phyloP scores from a whole-genome alignment of 2,329 filamentous ascomycete genomes.

The Diaporthe sp. region DNA sequence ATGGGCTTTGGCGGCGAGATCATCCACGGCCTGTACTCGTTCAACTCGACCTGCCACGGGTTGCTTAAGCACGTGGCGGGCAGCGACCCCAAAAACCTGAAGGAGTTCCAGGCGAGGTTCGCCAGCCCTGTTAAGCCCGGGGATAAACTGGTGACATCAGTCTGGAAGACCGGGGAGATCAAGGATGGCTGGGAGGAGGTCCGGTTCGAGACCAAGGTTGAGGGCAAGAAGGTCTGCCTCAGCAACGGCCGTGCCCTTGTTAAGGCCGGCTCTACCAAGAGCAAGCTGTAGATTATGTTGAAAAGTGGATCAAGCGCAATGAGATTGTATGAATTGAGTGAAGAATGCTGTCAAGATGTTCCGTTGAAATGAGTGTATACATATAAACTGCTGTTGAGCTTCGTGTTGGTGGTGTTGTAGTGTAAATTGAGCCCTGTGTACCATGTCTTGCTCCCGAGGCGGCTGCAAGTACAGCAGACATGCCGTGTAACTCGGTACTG shows the following conservation, averaged over 20 bases:
- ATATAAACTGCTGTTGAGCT: background rate
- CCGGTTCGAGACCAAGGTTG: constrained; percentile 81
- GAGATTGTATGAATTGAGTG: background rate
- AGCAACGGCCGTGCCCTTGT: constrained; percentile 89
- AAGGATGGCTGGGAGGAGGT: constrained; percentile 84
- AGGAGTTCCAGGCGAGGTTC: constrained; percentile 90
- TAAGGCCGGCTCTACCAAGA: constrained; percentile 69
- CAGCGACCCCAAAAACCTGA: constrained; percentile 83
- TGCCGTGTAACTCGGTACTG: background rate
- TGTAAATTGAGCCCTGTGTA: background rate
- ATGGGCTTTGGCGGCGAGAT: constrained; percentile 94
- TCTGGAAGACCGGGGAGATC: constrained; percentile 81
- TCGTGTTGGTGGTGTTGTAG: background rate
- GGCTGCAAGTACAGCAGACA: background rate
- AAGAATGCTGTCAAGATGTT: background rate
- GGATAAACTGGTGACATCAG: constrained; percentile 83
- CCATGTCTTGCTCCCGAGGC: background rate
- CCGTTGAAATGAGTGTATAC: background rate
- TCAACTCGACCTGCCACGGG: constrained; percentile 82
- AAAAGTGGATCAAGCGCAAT: background rate
- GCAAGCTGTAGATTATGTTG: constrained; percentile 68
- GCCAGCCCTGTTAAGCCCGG: constrained; percentile 86
- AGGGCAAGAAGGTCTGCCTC: constrained; percentile 85
- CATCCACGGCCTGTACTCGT: constrained; percentile 90
- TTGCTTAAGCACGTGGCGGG: constrained; percentile 80